Percentiles rank a stretch among this genome's conserved stretches.
Evolutionary conservation across 2,329 filamentous ascomycete genomes (phyloP).

Genomic region (Aspergillus sp.): DNA sequence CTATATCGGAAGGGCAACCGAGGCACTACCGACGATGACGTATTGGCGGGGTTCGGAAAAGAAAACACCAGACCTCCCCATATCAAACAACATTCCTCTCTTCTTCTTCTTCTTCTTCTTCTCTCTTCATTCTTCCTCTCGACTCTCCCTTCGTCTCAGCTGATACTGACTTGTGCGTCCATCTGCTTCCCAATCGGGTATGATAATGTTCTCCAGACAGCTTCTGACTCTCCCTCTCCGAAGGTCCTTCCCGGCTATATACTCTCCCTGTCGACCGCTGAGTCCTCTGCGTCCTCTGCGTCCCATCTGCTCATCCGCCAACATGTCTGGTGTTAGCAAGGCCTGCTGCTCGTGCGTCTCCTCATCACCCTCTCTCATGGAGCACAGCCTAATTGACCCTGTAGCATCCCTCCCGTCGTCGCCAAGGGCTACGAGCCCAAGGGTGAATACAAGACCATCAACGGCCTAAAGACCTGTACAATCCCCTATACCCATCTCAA

Average conservation of each 20-base stretch:
- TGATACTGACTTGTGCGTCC: background rate
- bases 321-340: conserved; percentile 44
- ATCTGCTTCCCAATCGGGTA: conserved; percentile 1
- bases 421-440: conserved; percentile 53
- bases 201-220: conserved; percentile 19
- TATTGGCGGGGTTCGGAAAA: background rate
- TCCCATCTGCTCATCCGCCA: conserved; percentile 20
- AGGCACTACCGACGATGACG: background rate
- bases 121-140: background rate
- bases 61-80: background rate
- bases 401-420: conserved; percentile 43
- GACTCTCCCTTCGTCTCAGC: background rate
- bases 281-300: conserved; percentile 5
- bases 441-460: conserved; percentile 58
- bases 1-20: background rate
- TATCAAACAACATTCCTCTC: background rate
- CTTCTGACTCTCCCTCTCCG: conserved; percentile 23
- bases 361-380: background rate
- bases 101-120: background rate
- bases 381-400: conserved; percentile 1
- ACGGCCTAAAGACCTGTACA: conserved; percentile 63
- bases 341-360: conserved; percentile 44
- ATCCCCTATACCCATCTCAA: too few species aligned
- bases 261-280: conserved; percentile 6
- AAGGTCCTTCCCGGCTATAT: conserved; percentile 19